phyloP scores from a whole-genome alignment of 2,329 filamentous ascomycete genomes.

The Aspergillus floridensis region DNA sequence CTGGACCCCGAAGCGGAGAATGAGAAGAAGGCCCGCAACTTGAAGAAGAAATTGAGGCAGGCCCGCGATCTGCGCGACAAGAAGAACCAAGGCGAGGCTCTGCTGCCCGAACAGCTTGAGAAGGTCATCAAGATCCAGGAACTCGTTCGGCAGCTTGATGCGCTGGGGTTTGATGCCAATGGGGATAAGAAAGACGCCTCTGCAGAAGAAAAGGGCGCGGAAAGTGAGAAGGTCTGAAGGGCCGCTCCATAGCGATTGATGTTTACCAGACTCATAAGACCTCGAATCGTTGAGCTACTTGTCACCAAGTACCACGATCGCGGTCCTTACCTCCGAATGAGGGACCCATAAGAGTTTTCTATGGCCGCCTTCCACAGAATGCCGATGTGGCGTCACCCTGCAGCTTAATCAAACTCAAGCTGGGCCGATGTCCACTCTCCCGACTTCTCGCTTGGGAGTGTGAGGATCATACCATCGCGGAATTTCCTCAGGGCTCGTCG shows the following conservation, averaged over 20 bases:
- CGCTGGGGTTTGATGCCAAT: slow-evolving; percentile 77
- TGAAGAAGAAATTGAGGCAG: slow-evolving; percentile 94
- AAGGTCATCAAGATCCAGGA: slow-evolving; percentile 98
- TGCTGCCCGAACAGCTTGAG: slow-evolving; percentile 91
- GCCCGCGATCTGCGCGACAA: slow-evolving; percentile 86
- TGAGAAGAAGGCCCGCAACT: slow-evolving; percentile 87
- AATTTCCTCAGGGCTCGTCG: neutral
- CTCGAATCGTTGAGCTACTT: neutral
- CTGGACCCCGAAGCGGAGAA: slow-evolving; percentile 71
- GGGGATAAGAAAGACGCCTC: slow-evolving; percentile 58
- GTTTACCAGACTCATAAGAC: neutral
- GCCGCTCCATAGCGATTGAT: neutral
- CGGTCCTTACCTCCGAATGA: neutral
- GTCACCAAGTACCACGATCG: neutral
- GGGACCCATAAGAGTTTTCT: neutral
- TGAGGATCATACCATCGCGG: neutral
- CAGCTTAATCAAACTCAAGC: neutral
- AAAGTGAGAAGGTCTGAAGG: neutral
- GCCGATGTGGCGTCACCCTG: neutral
- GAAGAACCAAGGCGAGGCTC: slow-evolving; percentile 77
- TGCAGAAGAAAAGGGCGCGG: slow-evolving; percentile 8
- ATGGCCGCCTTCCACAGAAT: neutral
- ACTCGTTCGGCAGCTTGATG: slow-evolving; percentile 81
- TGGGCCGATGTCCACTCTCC: neutral
- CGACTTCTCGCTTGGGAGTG: neutral